A percentile compares a stretch with the other conserved stretches of the same genome.
Conservation (phyloP, 2,329 filamentous ascomycete genomes). For the Colletotrichum sp. region DNA sequence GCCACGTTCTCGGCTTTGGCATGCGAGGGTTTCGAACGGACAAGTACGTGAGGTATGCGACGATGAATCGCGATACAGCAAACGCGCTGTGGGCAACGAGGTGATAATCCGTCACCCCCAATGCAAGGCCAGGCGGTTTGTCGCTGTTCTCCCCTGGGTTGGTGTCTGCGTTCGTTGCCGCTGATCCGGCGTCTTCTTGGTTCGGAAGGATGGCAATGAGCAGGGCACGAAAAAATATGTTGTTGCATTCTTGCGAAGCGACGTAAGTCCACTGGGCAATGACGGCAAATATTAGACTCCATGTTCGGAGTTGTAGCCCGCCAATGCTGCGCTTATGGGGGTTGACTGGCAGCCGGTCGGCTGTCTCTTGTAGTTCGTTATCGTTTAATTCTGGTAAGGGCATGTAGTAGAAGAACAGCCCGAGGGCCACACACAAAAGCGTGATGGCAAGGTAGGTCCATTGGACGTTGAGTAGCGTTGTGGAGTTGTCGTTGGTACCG, state of each 20-base stretch:
- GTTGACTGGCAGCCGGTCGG: conserved; percentile 53
- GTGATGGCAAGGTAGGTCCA: conserved; percentile 88
- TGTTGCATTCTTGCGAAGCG: conserved; percentile 72
- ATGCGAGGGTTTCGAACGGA: conserved; percentile 51
- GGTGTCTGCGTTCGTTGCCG: conserved; percentile 35
- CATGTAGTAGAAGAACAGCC: conserved; percentile 72
- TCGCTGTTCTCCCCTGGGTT: conserved; percentile 46
- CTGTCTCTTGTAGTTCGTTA: conserved; percentile 55
- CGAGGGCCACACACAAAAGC: conserved; percentile 73
- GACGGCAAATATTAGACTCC: conserved; percentile 71
- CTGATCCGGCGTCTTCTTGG: conserved; percentile 23
- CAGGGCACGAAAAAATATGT: conserved; percentile 63
- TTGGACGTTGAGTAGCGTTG: conserved; percentile 74
- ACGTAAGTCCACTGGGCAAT: conserved; percentile 81
- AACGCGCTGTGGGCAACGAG: conserved; percentile 77
- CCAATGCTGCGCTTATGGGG: conserved; percentile 49
- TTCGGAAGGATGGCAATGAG: conserved; percentile 45
- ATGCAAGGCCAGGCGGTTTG: conserved; percentile 48
- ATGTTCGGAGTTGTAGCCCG: conserved; percentile 59
- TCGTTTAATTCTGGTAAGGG: conserved; percentile 67
- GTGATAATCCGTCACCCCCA: conserved; percentile 68
- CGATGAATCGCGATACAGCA: conserved; percentile 74
- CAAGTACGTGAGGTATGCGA: conserved; percentile 67
- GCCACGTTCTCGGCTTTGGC: conserved; percentile 72
- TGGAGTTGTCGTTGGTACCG: conserved; percentile 28